These are phyloP conservation scores for Rhizopogon vinicolor DNA, from an alignment of 768 basidiomycete species.

Conservation along the genomic window DNA sequence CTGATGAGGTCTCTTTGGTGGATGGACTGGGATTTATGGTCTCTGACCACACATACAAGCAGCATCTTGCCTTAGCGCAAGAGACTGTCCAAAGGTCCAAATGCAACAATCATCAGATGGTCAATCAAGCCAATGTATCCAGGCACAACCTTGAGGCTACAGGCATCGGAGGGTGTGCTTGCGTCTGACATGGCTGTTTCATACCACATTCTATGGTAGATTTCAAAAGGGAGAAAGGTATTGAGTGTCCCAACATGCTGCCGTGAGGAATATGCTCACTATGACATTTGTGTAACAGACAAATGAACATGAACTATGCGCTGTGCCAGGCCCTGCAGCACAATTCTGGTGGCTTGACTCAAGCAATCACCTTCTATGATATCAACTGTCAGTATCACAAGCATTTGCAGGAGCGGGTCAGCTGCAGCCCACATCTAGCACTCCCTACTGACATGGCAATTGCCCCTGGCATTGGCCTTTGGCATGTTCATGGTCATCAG, in stretches of 20 bases:
- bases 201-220: constrained; percentile 23
- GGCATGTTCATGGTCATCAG: too few relatives aligned
- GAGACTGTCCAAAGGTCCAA: background rate
- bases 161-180: constrained; percentile 26
- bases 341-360: too few relatives aligned
- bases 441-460: too few relatives aligned
- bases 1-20: constrained; percentile 10
- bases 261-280: background rate
- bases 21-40: constrained; percentile 3
- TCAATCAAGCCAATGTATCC: constrained; percentile 10
- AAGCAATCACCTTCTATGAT: too few relatives aligned
- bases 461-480: too few relatives aligned
- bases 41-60: background rate
- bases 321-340: too few relatives aligned
- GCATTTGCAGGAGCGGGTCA: too few relatives aligned
- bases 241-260: too few relatives aligned
- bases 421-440: too few relatives aligned
- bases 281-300: background rate
- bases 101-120: constrained; percentile 14
- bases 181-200: constrained; percentile 27
- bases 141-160: constrained; percentile 16
- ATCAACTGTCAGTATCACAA: too few relatives aligned
- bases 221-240: too few relatives aligned
- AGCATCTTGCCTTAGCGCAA: background rate
- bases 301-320: background rate